Conservation (phyloP, 1,284 basidiomycete species). For the Trametes versicolor region DNA sequence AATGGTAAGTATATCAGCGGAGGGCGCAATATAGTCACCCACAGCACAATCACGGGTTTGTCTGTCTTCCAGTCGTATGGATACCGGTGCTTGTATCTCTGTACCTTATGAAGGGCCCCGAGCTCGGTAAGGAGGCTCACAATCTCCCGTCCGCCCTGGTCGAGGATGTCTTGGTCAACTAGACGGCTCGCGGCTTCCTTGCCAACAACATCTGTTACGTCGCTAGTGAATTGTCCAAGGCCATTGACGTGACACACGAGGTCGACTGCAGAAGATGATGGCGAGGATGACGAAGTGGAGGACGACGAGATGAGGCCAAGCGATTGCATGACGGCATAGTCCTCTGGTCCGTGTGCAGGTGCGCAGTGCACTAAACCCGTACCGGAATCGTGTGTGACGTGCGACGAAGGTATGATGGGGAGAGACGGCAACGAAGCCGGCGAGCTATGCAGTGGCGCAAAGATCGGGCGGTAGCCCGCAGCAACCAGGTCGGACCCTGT, state of each 20-base stretch:
- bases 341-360: conserved; percentile 94
- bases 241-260: conserved; percentile 85
- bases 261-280: conserved; percentile 25
- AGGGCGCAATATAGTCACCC: conserved; percentile 38
- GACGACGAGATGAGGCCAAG: conserved; percentile 56
- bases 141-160: conserved; percentile 74
- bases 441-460: conserved; percentile 49
- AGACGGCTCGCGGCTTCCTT: conserved; percentile 56
- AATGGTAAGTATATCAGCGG: neutral
- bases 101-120: conserved; percentile 73
- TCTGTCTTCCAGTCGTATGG: conserved; percentile 99
- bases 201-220: conserved; percentile 65
- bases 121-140: conserved; percentile 69
- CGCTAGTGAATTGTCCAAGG: conserved; percentile 77
- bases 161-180: conserved; percentile 79
- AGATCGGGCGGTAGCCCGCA: conserved; percentile 75
- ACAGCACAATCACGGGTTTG: conserved; percentile 92
- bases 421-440: conserved; percentile 39
- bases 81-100: conserved; percentile 88
- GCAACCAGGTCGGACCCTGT: conserved; percentile 74
- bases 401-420: conserved; percentile 62
- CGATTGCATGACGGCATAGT: conserved; percentile 80
- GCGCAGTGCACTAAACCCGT: conserved; percentile 97
- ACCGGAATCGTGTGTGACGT: conserved; percentile 91
- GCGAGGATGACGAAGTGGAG: conserved; percentile 22